Evolutionary conservation across 768 basidiomycete genomes (phyloP).

Genomic region (Mycena albidolilacea): DNA sequence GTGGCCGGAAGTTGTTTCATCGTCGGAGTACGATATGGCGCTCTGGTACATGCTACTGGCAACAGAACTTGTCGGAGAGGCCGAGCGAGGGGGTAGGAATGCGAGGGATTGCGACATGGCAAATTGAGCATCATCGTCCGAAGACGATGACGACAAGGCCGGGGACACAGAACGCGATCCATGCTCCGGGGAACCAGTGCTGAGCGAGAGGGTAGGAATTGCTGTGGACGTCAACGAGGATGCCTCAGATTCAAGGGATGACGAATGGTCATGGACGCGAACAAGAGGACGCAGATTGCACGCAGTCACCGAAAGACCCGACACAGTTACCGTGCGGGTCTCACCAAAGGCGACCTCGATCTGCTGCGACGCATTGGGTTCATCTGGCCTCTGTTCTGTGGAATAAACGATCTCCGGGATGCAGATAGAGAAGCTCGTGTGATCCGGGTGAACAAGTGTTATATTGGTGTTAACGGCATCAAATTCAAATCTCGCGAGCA

Average conservation of each 20-base stretch:
- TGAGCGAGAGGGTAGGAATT: conserved; percentile 36
- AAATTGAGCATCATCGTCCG: conserved; percentile 76
- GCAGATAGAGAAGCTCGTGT: conserved; percentile 72
- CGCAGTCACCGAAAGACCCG: conserved; percentile 69
- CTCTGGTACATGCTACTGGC: conserved; percentile 86
- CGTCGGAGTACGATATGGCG: conserved; percentile 63
- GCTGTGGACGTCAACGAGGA: conserved; percentile 26
- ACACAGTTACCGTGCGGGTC: conserved; percentile 67
- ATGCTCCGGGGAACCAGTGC: conserved; percentile 44
- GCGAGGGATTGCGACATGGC: conserved; percentile 85
- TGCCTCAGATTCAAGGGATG: conserved; percentile 40
- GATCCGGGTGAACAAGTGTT: conserved; percentile 76
- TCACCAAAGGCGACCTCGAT: conserved; percentile 43
- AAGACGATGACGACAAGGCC: conserved; percentile 68
- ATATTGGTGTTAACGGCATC: conserved; percentile 78
- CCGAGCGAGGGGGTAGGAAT: conserved; percentile 65
- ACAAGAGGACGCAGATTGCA: conserved; percentile 54
- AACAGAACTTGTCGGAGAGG: conserved; percentile 63
- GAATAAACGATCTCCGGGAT: conserved; percentile 73
- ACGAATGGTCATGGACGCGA: conserved; percentile 10
- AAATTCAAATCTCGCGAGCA: conserved; percentile 86
- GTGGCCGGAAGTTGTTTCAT: conserved; percentile 16
- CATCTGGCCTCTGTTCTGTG: conserved; percentile 53
- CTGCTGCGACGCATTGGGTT: conserved; percentile 18
- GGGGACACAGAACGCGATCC: conserved; percentile 57